Conservation (phyloP, 2,329 filamentous ascomycete species). For the Eurotiales sp. region DNA sequence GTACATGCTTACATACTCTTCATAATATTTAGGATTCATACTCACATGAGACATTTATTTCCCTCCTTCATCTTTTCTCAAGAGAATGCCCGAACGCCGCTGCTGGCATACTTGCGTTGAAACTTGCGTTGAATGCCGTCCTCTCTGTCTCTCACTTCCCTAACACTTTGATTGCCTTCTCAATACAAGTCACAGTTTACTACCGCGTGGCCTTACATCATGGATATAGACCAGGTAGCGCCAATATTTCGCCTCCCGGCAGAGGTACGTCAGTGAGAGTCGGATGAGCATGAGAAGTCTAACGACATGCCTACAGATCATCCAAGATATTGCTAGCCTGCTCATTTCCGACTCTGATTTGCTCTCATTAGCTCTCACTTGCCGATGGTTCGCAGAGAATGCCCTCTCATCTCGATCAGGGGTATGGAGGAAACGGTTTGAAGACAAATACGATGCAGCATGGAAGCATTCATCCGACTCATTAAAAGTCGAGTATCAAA, state of each 20-base stretch:
- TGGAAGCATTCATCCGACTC: constrained; percentile 19
- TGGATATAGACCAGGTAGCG: constrained; percentile 6
- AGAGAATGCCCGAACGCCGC: too few species aligned
- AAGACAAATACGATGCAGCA: constrained; percentile 30
- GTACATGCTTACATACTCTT: too few species aligned
- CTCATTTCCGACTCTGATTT: constrained; percentile 31
- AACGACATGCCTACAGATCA: constrained; percentile 21
- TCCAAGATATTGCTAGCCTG: constrained; percentile 29
- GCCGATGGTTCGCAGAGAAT: constrained; percentile 21
- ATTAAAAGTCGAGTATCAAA: constrained; percentile 32
- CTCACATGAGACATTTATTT: too few species aligned
- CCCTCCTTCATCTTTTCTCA: too few species aligned
- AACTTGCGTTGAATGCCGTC: too few species aligned
- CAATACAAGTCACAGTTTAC: too few species aligned
- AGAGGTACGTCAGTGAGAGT: constrained; percentile 8
- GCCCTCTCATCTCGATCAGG: constrained; percentile 27
- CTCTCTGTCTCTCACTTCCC: too few species aligned
- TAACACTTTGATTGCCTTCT: too few species aligned
- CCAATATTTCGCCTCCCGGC: constrained; percentile 6
- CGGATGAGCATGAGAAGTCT: not conserved
- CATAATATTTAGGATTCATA: too few species aligned
- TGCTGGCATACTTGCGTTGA: too few species aligned
- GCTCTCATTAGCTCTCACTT: constrained; percentile 25
- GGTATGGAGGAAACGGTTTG: constrained; percentile 34
- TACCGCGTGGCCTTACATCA: too few species aligned